Evolutionary conservation across 768 basidiomycete species (phyloP), one percentile per base, ranked within the genome.

Genomic region (Crucibulum laeve): DNA sequence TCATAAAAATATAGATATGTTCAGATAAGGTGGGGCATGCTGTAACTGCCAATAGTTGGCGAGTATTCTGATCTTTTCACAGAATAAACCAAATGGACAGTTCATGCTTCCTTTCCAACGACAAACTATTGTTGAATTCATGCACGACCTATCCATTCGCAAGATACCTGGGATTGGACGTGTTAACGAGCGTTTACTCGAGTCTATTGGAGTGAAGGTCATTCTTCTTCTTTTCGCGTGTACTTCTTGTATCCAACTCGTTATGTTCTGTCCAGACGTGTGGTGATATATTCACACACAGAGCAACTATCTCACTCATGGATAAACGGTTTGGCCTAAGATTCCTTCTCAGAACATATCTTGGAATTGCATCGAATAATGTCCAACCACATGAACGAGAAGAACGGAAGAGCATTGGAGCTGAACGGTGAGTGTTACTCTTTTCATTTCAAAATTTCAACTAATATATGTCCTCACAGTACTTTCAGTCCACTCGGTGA

Each of bases 61-160:
- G 35, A 47, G 39, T 5, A 25, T 26, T 28, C 28, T 8, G 30
- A 18, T 33, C 18, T 42, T 23, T 26, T 15, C 43, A 1, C 49
- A 89, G 84, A 95, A 97, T 61, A 97, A 97, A 64, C 94, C 93
- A 2, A 90, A 95, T 55, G 93, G 92, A 10, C 93, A 96, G 61
- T 97, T 80, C 50, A 75, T 77, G 51, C 76, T 96, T 18, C 64
- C 79, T 2, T 90, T 86, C 53, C 76, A 85, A 21, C 60, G 73
- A 2, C 56, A 77, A 22, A 66, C 73, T 5, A 84, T 97, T 52
- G 74, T 74, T 38, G 63, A 65, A 0, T 97, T 96, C 59, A 91
- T 91, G 84, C 69, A 66, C 17, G 79, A 84, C 38, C 74, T 97
- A 13, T 76, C 91, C 0, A 90, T 96, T 34, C 82, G 91, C 34